Percentiles rank a stretch among this genome's conserved stretches.
phyloP scores from a whole-genome alignment of 1,284 basidiomycete species.

The Malassezia vespertilionis region DNA sequence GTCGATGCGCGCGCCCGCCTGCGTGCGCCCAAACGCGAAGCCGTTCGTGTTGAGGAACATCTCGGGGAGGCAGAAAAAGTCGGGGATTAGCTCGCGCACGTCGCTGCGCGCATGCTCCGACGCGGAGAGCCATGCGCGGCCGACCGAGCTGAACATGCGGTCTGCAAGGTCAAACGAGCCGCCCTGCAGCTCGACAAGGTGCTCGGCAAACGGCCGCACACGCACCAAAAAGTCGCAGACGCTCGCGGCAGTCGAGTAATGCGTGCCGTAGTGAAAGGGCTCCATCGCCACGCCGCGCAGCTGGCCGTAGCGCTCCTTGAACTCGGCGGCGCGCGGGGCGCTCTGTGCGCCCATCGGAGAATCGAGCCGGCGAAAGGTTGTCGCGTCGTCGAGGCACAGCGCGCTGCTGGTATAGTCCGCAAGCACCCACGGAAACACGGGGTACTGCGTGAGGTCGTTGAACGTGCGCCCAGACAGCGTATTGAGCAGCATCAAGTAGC shows the following conservation, averaged over 20 bases:
- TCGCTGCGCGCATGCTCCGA: constrained; percentile 77
- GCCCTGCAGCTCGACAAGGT: constrained; percentile 37
- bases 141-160: constrained; percentile 64
- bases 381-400: constrained; percentile 60
- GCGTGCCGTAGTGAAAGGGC: constrained; percentile 56
- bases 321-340: constrained; percentile 52
- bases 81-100: constrained; percentile 84
- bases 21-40: constrained; percentile 67
- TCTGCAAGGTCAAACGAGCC: constrained; percentile 93
- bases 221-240: constrained; percentile 89
- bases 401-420: constrained; percentile 68
- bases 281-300: constrained; percentile 64
- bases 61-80: constrained; percentile 61
- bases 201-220: constrained; percentile 56
- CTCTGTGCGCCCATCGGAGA: constrained; percentile 88
- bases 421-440: constrained; percentile 82
- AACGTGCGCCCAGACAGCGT: constrained; percentile 44
- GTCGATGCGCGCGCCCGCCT: constrained; percentile 71
- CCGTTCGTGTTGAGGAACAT: constrained; percentile 52
- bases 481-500: constrained; percentile 46
- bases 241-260: constrained; percentile 92
- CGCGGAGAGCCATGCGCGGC: constrained; percentile 71
- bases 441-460: constrained; percentile 78
- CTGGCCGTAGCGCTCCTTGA: constrained; percentile 60
- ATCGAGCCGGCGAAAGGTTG: constrained; percentile 66